phyloP scores from a whole-genome alignment of 2,329 filamentous ascomycete species.

The Alternaria hordeiaustralica region DNA sequence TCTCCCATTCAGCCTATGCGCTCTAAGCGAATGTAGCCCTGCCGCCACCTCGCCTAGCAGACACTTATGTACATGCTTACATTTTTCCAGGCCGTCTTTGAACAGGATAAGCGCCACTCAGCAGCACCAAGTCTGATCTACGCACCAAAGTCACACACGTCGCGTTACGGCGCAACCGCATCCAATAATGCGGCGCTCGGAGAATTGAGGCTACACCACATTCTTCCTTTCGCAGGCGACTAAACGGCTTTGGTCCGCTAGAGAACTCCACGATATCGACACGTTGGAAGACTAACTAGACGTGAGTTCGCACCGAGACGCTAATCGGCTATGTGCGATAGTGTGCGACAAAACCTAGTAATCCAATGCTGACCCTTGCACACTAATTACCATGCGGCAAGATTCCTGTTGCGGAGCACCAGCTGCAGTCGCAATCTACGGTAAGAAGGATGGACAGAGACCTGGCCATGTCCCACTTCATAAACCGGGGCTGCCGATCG shows the following conservation, averaged over 20 bases:
- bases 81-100: not conserved
- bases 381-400: conserved; percentile 3
- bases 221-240: not conserved
- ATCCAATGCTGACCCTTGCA: not conserved
- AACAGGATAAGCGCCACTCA: not conserved
- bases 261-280: conserved; percentile 9
- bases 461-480: not conserved
- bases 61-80: not conserved
- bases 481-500: not conserved
- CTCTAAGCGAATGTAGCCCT: not conserved
- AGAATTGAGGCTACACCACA: conserved; percentile 3
- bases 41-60: not conserved
- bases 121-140: not conserved
- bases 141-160: conserved; percentile 4
- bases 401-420: conserved; percentile 4
- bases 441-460: not conserved
- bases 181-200: conserved; percentile 2
- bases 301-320: not conserved
- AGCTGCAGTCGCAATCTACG: not conserved
- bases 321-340: conserved; percentile 3
- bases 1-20: not conserved
- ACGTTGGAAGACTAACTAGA: not conserved
- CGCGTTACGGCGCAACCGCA: not conserved
- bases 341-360: conserved; percentile 3
- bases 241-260: conserved; percentile 2